phyloP scores from a whole-genome alignment of 352 stramenopile species.

The Phytophthora sansomeana region DNA sequence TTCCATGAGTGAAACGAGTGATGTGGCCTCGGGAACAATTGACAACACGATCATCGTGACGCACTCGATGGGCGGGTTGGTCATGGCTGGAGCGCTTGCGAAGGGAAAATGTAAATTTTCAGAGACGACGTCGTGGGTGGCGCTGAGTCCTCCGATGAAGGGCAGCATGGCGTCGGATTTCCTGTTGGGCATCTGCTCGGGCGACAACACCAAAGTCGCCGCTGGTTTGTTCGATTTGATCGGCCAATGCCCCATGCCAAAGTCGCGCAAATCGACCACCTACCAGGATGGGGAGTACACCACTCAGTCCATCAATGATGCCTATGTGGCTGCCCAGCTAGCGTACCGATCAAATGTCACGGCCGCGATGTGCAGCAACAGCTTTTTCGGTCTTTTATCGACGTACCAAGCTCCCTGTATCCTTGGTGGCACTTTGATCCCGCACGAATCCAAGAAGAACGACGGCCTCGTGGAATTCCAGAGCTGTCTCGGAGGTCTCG shows the following conservation, averaged over 20 bases:
- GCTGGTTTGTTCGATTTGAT: conserved; percentile 30
- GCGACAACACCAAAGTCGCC: conserved; percentile 19
- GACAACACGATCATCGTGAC: conserved; percentile 11
- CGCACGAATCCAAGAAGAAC: conserved; percentile 39
- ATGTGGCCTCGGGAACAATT: conserved; percentile 3
- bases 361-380: conserved; percentile 51
- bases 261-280: conserved; percentile 26
- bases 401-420: conserved; percentile 23
- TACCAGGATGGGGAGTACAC: conserved; percentile 42
- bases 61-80: conserved; percentile 8
- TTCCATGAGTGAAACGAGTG: conserved; percentile 29
- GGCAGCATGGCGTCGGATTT: conserved; percentile 26
- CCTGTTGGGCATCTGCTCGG: conserved; percentile 37
- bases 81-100: conserved; percentile 17
- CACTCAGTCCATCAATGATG: conserved; percentile 22
- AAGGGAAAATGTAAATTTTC: conserved; percentile 17
- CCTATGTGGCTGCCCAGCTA: conserved; percentile 40
- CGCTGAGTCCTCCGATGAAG: conserved; percentile 28
- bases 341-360: conserved; percentile 41
- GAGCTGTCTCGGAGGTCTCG: conserved; percentile 42
- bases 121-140: conserved; percentile 35
- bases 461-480: conserved; percentile 54
- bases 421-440: conserved; percentile 21
- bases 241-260: conserved; percentile 41
- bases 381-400: conserved; percentile 42